Percentiles rank a stretch among this genome's conserved stretches.
These are phyloP conservation scores for Wickerhamiella kurtzmanii DNA, from an alignment of 805 yeast species.

Conservation along the genomic window DNA sequence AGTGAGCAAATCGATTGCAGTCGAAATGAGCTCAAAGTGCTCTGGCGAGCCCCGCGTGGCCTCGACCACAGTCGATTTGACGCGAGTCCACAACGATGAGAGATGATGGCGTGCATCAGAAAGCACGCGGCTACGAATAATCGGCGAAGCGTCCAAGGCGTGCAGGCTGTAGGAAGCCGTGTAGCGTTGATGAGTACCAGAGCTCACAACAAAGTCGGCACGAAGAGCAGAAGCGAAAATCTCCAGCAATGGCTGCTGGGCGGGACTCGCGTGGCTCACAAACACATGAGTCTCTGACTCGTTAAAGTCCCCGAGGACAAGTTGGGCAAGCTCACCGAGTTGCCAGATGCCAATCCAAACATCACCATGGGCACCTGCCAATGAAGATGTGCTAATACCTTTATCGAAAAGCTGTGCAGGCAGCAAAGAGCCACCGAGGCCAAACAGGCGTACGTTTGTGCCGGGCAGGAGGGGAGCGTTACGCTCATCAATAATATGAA, in stretches of 20 bases:
- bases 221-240: constrained; percentile 53
- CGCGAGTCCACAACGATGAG: constrained; percentile 4
- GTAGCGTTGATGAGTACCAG: constrained; percentile 57
- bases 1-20: constrained; percentile 50
- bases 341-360: constrained; percentile 64
- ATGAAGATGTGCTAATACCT: constrained; percentile 34
- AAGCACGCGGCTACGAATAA: constrained; percentile 4
- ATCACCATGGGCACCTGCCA: constrained; percentile 54
- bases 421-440: constrained; percentile 60
- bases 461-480: constrained; percentile 20
- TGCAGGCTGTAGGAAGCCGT: constrained; percentile 58
- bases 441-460: constrained; percentile 44
- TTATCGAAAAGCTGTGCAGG: constrained; percentile 56
- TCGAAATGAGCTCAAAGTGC: constrained; percentile 35
- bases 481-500: constrained; percentile 47
- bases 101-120: constrained; percentile 2
- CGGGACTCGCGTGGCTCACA: constrained; percentile 56
- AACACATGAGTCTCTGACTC: constrained; percentile 43
- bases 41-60: constrained; percentile 31
- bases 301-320: constrained; percentile 30
- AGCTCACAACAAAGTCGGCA: constrained; percentile 62
- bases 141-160: constrained; percentile 40
- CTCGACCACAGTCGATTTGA: constrained; percentile 3
- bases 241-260: constrained; percentile 54
- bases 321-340: constrained; percentile 48